Evolutionary conservation across 2,329 filamentous ascomycete species (phyloP).

Genomic region (Ophiostoma pallidulum): DNA sequence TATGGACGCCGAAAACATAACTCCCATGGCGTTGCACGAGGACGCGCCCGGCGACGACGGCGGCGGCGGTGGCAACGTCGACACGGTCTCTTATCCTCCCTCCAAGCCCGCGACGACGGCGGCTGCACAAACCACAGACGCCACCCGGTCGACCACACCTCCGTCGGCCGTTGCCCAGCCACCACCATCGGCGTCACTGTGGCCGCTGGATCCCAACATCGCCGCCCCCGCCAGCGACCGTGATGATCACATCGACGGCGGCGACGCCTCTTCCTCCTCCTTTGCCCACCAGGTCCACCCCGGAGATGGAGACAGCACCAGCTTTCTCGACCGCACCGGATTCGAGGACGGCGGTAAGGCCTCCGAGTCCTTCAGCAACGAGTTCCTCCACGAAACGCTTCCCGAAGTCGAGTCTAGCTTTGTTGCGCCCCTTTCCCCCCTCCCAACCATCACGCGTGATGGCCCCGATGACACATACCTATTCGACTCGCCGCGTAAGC

Average conservation of each 20-base stretch:
- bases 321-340: constrained; percentile 32
- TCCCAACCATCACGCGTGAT: constrained; percentile 36
- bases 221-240: no score
- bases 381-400: constrained; percentile 45
- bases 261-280: no score
- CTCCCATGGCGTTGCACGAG: constrained; percentile 14
- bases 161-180: no score
- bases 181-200: background rate
- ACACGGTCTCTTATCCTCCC: background rate
- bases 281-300: no score
- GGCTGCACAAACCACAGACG: background rate
- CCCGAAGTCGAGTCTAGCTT: constrained; percentile 60
- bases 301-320: constrained; percentile 21
- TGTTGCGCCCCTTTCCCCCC: constrained; percentile 47
- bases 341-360: constrained; percentile 25
- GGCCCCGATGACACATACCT: constrained; percentile 51
- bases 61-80: no score
- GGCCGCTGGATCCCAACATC: background rate
- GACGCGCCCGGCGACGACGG: background rate
- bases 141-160: background rate
- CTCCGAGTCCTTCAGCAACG: constrained; percentile 43
- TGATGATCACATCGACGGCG: no score
- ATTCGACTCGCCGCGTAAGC: constrained; percentile 39
- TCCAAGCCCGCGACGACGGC: background rate
- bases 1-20: constrained; percentile 18